phyloP scores from a whole-genome alignment of 2,329 filamentous ascomycete species.

The Pseudopithomyces chartarum region DNA sequence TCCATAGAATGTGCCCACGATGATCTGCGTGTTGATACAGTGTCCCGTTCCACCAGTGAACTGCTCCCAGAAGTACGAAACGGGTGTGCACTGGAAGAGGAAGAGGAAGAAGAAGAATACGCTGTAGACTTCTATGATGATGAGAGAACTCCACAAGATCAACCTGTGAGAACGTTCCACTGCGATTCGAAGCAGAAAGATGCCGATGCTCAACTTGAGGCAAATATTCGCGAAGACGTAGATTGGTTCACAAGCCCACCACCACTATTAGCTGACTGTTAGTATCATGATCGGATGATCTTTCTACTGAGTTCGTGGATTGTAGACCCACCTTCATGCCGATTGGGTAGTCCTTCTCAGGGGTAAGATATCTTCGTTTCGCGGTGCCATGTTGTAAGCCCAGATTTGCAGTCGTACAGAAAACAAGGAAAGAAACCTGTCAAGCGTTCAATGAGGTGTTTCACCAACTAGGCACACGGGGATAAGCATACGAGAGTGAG shows the following conservation, averaged over 20 bases:
- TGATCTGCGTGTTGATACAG: slow-evolving; percentile 14
- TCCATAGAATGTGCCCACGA: slow-evolving; percentile 12
- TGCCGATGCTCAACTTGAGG: slow-evolving; percentile 13
- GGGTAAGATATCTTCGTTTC: slow-evolving; percentile 20
- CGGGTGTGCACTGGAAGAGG: slow-evolving; percentile 13
- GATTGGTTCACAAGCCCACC: slow-evolving; percentile 22
- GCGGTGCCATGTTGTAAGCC: slow-evolving; percentile 20
- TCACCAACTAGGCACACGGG: neutral
- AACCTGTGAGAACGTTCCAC: slow-evolving; percentile 15
- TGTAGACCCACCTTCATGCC: slow-evolving; percentile 19
- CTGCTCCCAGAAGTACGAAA: slow-evolving; percentile 20
- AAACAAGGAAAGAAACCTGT: slow-evolving; percentile 17
- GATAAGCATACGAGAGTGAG: slow-evolving; percentile 16
- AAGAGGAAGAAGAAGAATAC: slow-evolving; percentile 21
- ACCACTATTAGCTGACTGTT: slow-evolving; percentile 13
- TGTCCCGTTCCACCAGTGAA: slow-evolving; percentile 15
- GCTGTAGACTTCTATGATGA: slow-evolving; percentile 15
- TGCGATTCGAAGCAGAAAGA: slow-evolving; percentile 14
- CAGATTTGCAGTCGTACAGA: slow-evolving; percentile 15
- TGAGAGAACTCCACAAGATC: slow-evolving; percentile 15
- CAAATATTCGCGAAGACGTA: slow-evolving; percentile 12
- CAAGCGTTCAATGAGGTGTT: neutral
- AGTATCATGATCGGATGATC: neutral
- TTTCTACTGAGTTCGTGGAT: too few species aligned
- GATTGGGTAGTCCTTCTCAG: slow-evolving; percentile 14